Conservation (phyloP, 169 alveolate species). For the Cryptosporidium canis region DNA sequence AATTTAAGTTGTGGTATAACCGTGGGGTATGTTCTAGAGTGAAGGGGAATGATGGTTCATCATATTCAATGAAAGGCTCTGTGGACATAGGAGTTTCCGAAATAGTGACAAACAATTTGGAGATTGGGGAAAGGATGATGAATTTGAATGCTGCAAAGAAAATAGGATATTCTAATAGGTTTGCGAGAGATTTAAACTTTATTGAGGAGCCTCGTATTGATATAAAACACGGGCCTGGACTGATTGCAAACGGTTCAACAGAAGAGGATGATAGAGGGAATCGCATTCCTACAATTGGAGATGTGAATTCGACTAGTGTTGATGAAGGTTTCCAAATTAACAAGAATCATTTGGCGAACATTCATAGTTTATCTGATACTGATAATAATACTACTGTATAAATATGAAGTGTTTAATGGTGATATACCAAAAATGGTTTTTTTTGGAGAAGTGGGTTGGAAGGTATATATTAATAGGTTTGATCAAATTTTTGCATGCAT, state of each 20-base stretch:
- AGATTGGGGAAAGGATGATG: neutral
- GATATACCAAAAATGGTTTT: neutral
- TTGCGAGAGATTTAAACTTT: slow-evolving; percentile 51
- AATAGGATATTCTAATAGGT: slow-evolving; percentile 24
- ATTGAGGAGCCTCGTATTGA: neutral
- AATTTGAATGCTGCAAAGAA: slow-evolving; percentile 4
- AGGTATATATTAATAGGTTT: too few relatives aligned
- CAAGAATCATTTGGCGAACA: neutral
- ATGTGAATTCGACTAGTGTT: neutral
- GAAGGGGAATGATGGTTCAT: slow-evolving; percentile 34
- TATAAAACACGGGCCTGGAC: slow-evolving; percentile 40
- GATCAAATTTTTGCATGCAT: neutral
- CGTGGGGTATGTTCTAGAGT: slow-evolving; percentile 49
- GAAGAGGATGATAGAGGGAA: slow-evolving; percentile 1
- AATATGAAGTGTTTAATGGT: neutral
- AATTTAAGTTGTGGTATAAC: slow-evolving; percentile 60
- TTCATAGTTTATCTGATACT: neutral
- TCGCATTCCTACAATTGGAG: slow-evolving; percentile 24
- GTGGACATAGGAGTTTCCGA: slow-evolving; percentile 14
- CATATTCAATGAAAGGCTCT: slow-evolving; percentile 31
- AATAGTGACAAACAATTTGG: slow-evolving; percentile 8
- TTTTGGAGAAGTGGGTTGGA: too few relatives aligned
- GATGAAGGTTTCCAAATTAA: neutral
- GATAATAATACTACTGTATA: neutral
- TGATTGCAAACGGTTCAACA: neutral